A percentile compares a stretch with the other conserved stretches of the same genome.
These are phyloP conservation scores for Fusarium miscanthi DNA, from an alignment of 2,329 filamentous ascomycete genomes.

Conservation along the genomic window DNA sequence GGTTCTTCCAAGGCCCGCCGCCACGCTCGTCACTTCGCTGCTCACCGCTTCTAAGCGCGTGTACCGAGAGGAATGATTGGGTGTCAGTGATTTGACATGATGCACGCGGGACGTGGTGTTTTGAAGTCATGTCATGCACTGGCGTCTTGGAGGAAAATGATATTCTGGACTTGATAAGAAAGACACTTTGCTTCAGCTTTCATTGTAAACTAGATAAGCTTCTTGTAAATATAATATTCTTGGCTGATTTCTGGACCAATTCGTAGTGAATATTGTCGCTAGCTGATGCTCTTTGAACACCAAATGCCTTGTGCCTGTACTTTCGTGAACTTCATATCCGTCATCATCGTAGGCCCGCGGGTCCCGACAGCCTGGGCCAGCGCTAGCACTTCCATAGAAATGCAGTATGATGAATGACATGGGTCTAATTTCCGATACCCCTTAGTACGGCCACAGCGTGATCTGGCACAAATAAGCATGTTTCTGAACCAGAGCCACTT, in stretches of 20 bases:
- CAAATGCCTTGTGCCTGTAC: background rate
- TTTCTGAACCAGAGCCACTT: background rate
- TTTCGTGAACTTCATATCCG: background rate
- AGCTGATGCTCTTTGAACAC: background rate
- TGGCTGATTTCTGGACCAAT: background rate
- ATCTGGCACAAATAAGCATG: background rate
- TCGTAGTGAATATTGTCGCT: fast-evolving
- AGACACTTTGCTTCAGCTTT: background rate
- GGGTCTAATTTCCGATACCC: background rate
- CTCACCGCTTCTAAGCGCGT: background rate
- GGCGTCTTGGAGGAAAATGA: background rate
- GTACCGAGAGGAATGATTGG: background rate
- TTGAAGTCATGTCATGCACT: slow-evolving; percentile 3
- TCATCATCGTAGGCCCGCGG: no score
- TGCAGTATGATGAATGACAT: background rate
- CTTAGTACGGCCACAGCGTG: background rate
- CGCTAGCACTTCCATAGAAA: background rate
- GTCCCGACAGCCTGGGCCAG: no score
- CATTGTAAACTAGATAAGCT: background rate
- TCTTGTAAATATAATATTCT: slow-evolving; percentile 8
- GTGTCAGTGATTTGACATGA: background rate
- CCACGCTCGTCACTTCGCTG: slow-evolving; percentile 6
- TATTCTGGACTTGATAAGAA: background rate
- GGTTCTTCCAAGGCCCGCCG: slow-evolving; percentile 5
- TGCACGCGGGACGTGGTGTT: slow-evolving; percentile 22